phyloP scores from a whole-genome alignment of 495 filamentous ascomycete genomes.

The Aspergillus biplanus region DNA sequence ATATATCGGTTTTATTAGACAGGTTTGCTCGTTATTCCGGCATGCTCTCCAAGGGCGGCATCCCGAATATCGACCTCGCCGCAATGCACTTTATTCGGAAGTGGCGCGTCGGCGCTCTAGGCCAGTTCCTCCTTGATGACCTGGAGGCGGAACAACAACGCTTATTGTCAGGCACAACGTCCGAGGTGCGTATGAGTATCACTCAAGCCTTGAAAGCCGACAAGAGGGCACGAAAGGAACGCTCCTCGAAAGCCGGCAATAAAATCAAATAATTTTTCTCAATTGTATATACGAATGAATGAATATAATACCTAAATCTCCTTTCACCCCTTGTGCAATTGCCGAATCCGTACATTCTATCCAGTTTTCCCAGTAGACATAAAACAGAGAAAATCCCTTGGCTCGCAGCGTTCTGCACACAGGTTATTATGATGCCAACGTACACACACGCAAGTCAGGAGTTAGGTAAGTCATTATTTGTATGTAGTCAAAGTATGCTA shows the following conservation, averaged over 20 bases:
- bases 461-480: conserved; percentile 7
- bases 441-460: background rate
- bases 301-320: background rate
- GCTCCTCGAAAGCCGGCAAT: conserved; percentile 17
- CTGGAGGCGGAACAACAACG: conserved; percentile 60
- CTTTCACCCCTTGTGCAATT: background rate
- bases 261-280: conserved; percentile 21
- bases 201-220: conserved; percentile 48
- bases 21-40: conserved; percentile 73
- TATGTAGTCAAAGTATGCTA: conserved; percentile 14
- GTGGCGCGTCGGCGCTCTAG: conserved; percentile 78
- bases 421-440: too few relatives aligned
- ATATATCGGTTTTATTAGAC: conserved; percentile 69
- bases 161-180: conserved; percentile 43
- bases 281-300: conserved; percentile 21
- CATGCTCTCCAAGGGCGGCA: conserved; percentile 73
- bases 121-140: conserved; percentile 79
- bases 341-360: background rate
- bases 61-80: conserved; percentile 69
- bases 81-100: conserved; percentile 84
- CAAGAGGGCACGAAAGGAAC: conserved; percentile 38
- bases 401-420: too few relatives aligned
- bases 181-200: conserved; percentile 43
- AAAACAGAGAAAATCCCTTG: background rate
- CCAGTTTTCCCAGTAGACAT: background rate